Evolutionary conservation across 139 green algal genomes (phyloP), one percentile per base, ranked within the genome.

Genomic region (Edaphochlamys debaryana): DNA sequence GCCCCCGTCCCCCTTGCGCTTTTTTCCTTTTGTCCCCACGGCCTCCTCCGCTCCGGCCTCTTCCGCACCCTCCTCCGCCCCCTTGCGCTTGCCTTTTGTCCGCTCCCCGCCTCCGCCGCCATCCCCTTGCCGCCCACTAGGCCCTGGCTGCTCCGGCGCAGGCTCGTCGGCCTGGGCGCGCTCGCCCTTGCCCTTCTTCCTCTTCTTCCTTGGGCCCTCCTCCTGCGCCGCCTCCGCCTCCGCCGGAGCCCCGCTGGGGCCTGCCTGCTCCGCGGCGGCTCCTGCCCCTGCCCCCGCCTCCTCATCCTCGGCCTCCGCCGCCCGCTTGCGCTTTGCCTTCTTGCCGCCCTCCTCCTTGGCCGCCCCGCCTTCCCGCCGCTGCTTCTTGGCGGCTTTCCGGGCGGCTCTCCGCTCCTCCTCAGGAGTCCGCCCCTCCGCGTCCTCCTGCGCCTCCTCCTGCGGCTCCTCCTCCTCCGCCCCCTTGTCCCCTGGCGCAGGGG

Each of bases 281-380:
- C 52, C 13, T 62, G 15, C 52, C 54, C 22, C 23, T 20, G 54
- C 11, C 11, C 54, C 54, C 54, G 54, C 20, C 4, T 4, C 11
- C 54, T 30, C 4, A 15, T 63, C 54, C 2, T 11, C 13, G 11
- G n/a, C 48, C 48, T 32, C 30, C 70, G 36, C 34, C 30, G 1
- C 48, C 36, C 17, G 42, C 48, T 79, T 67, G 9, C 68, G 68
- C 68, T 75, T 76, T 17, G 0, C 42, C 69, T 76, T 76, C 42
- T 52, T 60, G 1, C 20, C 48, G 32, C 7, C 32, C 38, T 60
- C 54, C 4, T 56, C 37, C 37, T 38, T 5, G 11, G 20, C 60
- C 60, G 2, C 60, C n/a, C 20, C 30, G 30, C 20, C 30, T 40
- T 11, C 60, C 60, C 3, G n/a, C 23, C 9, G 15, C 22, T 63